Percentiles rank a stretch among this genome's conserved stretches.
Evolutionary conservation across 2,329 filamentous ascomycete species (phyloP).

Genomic region (Pseudogymnoascus sp.): DNA sequence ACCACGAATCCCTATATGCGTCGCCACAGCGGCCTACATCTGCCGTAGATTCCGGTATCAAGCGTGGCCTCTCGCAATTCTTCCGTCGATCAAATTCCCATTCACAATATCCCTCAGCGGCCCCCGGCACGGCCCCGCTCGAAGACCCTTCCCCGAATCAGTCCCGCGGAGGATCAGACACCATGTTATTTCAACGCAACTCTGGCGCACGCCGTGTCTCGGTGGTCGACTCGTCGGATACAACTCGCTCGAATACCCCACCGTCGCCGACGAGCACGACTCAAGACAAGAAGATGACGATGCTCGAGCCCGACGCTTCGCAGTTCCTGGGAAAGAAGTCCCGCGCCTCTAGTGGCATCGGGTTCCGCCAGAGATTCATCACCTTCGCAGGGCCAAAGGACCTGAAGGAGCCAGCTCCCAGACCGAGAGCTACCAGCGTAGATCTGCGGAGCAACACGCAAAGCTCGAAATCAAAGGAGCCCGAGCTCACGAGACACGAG

Average conservation of each 20-base stretch:
- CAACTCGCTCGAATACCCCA: slow-evolving; percentile 42
- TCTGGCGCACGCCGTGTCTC: slow-evolving; percentile 38
- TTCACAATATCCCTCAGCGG: neutral
- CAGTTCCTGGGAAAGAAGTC: slow-evolving; percentile 37
- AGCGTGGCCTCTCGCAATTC: slow-evolving; percentile 33
- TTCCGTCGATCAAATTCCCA: slow-evolving; percentile 19
- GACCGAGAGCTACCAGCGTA: slow-evolving; percentile 23
- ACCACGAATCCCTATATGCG: neutral
- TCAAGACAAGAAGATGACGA: neutral
- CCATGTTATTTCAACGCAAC: slow-evolving; percentile 22
- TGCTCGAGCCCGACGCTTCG: slow-evolving; percentile 29
- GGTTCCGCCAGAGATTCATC: slow-evolving; percentile 21
- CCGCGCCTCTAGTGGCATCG: slow-evolving; percentile 28
- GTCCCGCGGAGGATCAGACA: slow-evolving; percentile 20
- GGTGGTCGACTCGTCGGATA: slow-evolving; percentile 39
- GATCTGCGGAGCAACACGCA: slow-evolving; percentile 18
- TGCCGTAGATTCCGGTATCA: neutral
- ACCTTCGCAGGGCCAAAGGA: slow-evolving; percentile 16
- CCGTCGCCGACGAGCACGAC: slow-evolving; percentile 38
- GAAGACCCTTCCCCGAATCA: slow-evolving; percentile 3
- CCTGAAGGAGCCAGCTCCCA: slow-evolving; percentile 11
- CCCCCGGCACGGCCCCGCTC: neutral
- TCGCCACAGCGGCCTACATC: neutral
- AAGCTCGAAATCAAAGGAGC: slow-evolving; percentile 10
- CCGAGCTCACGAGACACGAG: slow-evolving; percentile 38